Conservation (phyloP, 1,139 yeast species). For the Suhomyces maxii region DNA sequence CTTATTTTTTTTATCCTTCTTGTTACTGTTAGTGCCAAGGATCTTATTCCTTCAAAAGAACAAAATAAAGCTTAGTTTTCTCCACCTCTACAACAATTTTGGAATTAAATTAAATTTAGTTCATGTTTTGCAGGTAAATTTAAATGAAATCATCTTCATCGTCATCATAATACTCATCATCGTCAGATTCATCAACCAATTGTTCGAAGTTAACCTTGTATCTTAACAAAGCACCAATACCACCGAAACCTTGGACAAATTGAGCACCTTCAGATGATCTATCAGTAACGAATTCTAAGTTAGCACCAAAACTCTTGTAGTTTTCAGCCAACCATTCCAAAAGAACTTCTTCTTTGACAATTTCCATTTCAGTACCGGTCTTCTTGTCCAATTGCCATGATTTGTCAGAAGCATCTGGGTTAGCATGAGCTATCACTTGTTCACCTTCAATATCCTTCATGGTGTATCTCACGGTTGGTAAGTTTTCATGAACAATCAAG, state of each 20-base stretch:
- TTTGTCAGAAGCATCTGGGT: conserved; percentile 72
- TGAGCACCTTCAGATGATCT: conserved; percentile 98
- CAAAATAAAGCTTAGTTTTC: too few species aligned
- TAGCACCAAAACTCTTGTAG: conserved; percentile 91
- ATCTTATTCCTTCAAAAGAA: too few species aligned
- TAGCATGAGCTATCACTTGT: conserved; percentile 71
- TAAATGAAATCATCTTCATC: conserved; percentile 58
- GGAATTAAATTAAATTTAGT: too few species aligned
- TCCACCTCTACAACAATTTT: too few species aligned
- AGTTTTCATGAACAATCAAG: conserved; percentile 87
- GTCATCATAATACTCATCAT: conserved; percentile 80
- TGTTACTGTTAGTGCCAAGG: too few species aligned
- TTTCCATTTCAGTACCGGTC: conserved; percentile 88
- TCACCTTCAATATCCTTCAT: conserved; percentile 82
- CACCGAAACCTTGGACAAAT: conserved; percentile 97
- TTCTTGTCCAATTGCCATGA: conserved; percentile 76
- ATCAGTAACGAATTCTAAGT: conserved; percentile 93
- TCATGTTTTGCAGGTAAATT: background rate
- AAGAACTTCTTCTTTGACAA: conserved; percentile 75
- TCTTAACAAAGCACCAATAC: conserved; percentile 94
- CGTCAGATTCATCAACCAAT: conserved; percentile 85
- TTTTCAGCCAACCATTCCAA: conserved; percentile 98
- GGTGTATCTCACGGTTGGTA: conserved; percentile 80
- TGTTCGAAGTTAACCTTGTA: conserved; percentile 97
- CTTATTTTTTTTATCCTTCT: too few species aligned